Percentiles rank a stretch among this genome's conserved stretches.
phyloP scores from a whole-genome alignment of 2,329 filamentous ascomycete genomes.

The Blumeriella jaapii region DNA sequence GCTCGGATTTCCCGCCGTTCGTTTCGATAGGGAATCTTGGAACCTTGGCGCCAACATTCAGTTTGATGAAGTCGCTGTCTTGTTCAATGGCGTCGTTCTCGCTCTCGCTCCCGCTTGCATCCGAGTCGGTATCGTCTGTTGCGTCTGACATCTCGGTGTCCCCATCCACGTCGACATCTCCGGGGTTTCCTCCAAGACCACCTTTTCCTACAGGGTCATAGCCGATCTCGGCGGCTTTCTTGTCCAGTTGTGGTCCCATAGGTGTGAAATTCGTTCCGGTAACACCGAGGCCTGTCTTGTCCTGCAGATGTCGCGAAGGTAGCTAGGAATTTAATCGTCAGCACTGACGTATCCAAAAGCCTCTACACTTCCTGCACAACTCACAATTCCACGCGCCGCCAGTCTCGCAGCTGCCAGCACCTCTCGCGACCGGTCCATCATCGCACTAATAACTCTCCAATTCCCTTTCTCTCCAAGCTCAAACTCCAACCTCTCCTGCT shows the following conservation, averaged over 20 bases:
- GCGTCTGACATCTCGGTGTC: slow-evolving; percentile 13
- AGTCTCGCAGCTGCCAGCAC: slow-evolving; percentile 11
- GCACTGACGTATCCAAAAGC: too few relatives aligned
- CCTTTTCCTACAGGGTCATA: slow-evolving; percentile 10
- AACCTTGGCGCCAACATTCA: slow-evolving; percentile 7
- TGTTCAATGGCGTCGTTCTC: slow-evolving; percentile 2
- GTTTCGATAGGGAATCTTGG: background rate
- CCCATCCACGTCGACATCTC: slow-evolving; percentile 7
- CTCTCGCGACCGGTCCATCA: slow-evolving; percentile 19
- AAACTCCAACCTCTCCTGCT: slow-evolving; percentile 17
- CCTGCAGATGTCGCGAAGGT: slow-evolving; percentile 8
- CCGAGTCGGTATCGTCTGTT: slow-evolving; percentile 5
- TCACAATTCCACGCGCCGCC: slow-evolving; percentile 18
- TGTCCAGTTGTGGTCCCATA: slow-evolving; percentile 12
- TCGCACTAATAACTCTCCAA: slow-evolving; percentile 19
- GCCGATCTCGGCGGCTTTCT: slow-evolving; percentile 9
- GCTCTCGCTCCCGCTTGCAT: too few relatives aligned
- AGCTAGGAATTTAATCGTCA: slow-evolving; percentile 11
- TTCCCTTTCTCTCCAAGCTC: slow-evolving; percentile 18
- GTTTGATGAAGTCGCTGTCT: slow-evolving; percentile 5
- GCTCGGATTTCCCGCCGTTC: background rate
- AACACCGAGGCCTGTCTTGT: slow-evolving; percentile 18
- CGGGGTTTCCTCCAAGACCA: slow-evolving; percentile 4
- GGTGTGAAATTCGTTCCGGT: slow-evolving; percentile 13
- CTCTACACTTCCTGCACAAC: slow-evolving; percentile 4